phyloP scores from a whole-genome alignment of 2,329 filamentous ascomycete genomes.

The Xylariaceae sp. region DNA sequence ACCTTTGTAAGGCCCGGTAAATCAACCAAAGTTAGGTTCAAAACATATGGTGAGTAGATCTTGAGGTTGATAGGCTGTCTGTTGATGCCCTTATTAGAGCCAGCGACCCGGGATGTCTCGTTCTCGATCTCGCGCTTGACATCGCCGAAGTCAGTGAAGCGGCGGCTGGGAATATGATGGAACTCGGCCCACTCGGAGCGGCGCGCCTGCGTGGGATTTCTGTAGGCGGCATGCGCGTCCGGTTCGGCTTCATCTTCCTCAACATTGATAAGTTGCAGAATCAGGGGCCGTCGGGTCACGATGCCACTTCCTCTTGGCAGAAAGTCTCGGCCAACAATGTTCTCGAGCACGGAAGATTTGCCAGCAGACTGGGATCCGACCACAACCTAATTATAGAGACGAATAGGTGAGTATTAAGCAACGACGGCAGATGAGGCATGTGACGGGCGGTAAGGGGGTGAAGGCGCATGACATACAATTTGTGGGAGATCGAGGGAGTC shows the following conservation, averaged over 20 bases:
- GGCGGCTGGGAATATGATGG: slow-evolving; percentile 88
- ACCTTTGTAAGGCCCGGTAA: slow-evolving; percentile 95
- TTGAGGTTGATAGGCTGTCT: slow-evolving; percentile 97
- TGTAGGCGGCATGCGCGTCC: slow-evolving; percentile 74
- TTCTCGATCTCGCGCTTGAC: slow-evolving; percentile 97
- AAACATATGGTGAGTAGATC: slow-evolving; percentile 95
- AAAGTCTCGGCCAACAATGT: slow-evolving; percentile 98
- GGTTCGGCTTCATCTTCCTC: slow-evolving; percentile 74
- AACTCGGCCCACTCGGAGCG: slow-evolving; percentile 90
- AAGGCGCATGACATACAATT: slow-evolving; percentile 72
- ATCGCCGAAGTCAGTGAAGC: slow-evolving; percentile 88
- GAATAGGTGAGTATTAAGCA: slow-evolving; percentile 23
- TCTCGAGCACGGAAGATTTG: slow-evolving; percentile 98
- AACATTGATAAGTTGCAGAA: slow-evolving; percentile 98
- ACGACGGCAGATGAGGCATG: background rate
- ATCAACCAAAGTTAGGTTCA: slow-evolving; percentile 96
- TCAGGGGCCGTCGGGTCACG: slow-evolving; percentile 90
- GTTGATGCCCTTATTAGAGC: slow-evolving; percentile 98
- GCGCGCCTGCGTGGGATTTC: slow-evolving; percentile 73
- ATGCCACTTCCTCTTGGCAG: slow-evolving; percentile 95
- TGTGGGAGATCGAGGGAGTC: slow-evolving; percentile 97
- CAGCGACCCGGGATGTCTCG: slow-evolving; percentile 89
- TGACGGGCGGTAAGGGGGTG: slow-evolving; percentile 17
- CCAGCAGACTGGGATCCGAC: slow-evolving; percentile 98
- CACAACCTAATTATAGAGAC: slow-evolving; percentile 72